Evolutionary conservation across 208 protist genomes (phyloP).

Genomic region (Leishmania tropica): DNA sequence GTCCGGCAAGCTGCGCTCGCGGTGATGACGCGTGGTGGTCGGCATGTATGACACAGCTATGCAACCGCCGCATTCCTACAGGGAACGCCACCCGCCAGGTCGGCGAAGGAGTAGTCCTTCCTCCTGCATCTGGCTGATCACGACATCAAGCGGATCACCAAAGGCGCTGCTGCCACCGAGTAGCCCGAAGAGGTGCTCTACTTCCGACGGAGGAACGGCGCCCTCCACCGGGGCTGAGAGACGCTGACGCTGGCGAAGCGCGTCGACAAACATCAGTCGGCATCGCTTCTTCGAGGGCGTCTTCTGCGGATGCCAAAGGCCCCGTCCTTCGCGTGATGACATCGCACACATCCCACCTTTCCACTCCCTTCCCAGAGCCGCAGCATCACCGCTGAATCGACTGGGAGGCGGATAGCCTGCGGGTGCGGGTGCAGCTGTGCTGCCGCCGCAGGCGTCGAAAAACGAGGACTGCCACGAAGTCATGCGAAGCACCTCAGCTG

Average conservation of each 20-base stretch:
- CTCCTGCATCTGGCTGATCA: conserved; percentile 64
- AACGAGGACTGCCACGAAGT: neutral
- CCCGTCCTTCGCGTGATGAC: neutral
- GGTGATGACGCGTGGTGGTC: neutral
- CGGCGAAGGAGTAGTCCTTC: conserved; percentile 60
- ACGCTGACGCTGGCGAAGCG: conserved; percentile 19
- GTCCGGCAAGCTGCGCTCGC: neutral
- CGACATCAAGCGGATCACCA: conserved; percentile 46
- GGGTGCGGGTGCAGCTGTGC: neutral
- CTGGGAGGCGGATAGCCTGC: neutral
- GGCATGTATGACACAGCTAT: neutral
- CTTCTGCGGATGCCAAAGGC: neutral
- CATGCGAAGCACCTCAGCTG: neutral
- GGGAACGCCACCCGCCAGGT: conserved; percentile 42
- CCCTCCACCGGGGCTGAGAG: neutral
- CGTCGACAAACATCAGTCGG: conserved; percentile 21
- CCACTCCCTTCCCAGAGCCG: neutral
- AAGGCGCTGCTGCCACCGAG: conserved; percentile 48
- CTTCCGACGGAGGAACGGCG: conserved; percentile 22
- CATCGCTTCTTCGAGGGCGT: conserved; percentile 34
- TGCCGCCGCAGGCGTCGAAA: neutral
- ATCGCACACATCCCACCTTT: neutral
- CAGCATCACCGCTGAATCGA: conserved; percentile 9
- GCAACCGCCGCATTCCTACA: neutral
- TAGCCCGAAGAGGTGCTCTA: conserved; percentile 35